phyloP scores from a whole-genome alignment of 305 asterid genomes.

The Petunia hybrid region DNA sequence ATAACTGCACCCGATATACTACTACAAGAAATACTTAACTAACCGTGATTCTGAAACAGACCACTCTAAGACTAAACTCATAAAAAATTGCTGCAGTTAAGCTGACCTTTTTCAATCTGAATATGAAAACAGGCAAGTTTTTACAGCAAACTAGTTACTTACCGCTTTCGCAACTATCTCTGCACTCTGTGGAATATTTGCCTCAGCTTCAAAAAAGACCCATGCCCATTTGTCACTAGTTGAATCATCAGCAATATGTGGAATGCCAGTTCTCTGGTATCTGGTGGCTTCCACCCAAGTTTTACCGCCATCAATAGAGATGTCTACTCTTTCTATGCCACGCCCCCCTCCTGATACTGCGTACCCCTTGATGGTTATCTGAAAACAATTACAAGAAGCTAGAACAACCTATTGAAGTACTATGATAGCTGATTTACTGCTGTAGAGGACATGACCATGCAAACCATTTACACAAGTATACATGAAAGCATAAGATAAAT shows the following conservation, averaged over 20 bases:
- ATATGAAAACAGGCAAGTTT: not conserved
- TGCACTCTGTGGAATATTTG: constrained; percentile 59
- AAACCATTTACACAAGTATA: too few relatives aligned
- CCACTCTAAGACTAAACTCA: not conserved
- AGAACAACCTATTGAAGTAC: constrained; percentile 17
- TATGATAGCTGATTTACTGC: not conserved
- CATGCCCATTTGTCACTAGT: constrained; percentile 96
- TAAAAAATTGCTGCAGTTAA: not conserved
- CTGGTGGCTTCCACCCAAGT: constrained; percentile 89
- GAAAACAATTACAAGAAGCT: constrained; percentile 34
- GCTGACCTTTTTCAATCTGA: not conserved
- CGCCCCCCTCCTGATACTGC: constrained; percentile 97
- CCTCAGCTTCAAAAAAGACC: constrained; percentile 90
- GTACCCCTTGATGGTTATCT: constrained; percentile 85
- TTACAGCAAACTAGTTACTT: constrained; percentile 38
- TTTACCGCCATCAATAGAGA: constrained; percentile 85
- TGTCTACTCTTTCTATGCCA: constrained; percentile 92
- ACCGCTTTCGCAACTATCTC: constrained; percentile 95
- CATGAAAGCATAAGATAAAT: not conserved
- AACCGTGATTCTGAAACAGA: not conserved
- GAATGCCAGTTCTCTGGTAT: constrained; percentile 68
- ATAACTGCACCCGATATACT: not conserved
- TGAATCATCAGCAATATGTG: constrained; percentile 71
- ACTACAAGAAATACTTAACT: not conserved
- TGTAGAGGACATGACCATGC: too few relatives aligned